A percentile compares a stretch with the other conserved stretches of the same genome.
Evolutionary conservation across 768 basidiomycete genomes (phyloP).

Genomic region (Termitomyces sp.): DNA sequence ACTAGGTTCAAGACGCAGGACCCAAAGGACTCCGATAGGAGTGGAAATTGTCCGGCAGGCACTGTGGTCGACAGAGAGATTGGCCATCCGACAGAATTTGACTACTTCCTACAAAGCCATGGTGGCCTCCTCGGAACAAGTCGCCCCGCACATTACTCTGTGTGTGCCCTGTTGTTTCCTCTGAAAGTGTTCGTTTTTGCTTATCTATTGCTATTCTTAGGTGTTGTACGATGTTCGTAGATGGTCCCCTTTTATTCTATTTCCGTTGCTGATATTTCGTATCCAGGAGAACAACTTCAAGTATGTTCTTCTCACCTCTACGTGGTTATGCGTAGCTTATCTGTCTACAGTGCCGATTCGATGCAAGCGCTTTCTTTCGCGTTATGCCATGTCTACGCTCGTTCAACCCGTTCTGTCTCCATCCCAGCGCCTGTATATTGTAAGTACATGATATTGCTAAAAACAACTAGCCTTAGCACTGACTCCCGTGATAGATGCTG

Average conservation of each 20-base stretch:
- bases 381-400: conserved; percentile 75
- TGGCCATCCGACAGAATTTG: conserved; percentile 65
- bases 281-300: conserved; percentile 52
- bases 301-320: conserved; percentile 25
- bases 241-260: not conserved
- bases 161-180: conserved; percentile 19
- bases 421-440: conserved; percentile 86
- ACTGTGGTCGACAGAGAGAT: conserved; percentile 73
- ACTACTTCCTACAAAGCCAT: conserved; percentile 77
- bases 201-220: conserved; percentile 14
- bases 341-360: conserved; percentile 45
- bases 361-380: conserved; percentile 68
- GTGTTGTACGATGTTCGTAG: conserved; percentile 36
- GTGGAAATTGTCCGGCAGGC: conserved; percentile 72
- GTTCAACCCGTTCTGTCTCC: conserved; percentile 78
- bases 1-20: conserved; percentile 27
- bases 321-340: not conserved
- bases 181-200: not conserved
- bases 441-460: conserved; percentile 25
- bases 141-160: conserved; percentile 40
- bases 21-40: conserved; percentile 46
- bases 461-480: not conserved
- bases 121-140: conserved; percentile 76
- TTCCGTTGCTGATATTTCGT: not conserved
- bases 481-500: conserved; percentile 47